Conservation (phyloP, 495 filamentous ascomycete genomes). For the Wilcoxina mikolae region DNA sequence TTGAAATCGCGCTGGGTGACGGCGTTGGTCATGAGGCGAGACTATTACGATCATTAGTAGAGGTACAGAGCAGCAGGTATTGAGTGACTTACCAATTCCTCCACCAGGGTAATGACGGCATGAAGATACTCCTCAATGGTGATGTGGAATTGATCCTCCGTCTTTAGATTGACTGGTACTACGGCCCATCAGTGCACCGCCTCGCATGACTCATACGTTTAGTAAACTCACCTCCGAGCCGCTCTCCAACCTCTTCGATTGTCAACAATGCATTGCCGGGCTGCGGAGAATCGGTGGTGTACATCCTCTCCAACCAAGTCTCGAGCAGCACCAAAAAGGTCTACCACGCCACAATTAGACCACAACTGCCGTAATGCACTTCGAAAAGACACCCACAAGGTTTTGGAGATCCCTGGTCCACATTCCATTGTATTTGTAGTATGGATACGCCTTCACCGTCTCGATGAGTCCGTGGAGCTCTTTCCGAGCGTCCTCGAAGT, state of each 20-base stretch:
- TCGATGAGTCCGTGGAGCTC: slow-evolving; percentile 46
- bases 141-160: slow-evolving; percentile 77
- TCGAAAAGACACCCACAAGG: slow-evolving; percentile 52
- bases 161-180: slow-evolving; percentile 95
- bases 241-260: slow-evolving; percentile 69
- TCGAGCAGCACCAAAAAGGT: slow-evolving; percentile 20
- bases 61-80: background rate
- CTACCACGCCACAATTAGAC: slow-evolving; percentile 23
- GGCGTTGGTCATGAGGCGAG: slow-evolving; percentile 79
- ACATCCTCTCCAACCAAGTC: slow-evolving; percentile 22
- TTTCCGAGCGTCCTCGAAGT: slow-evolving; percentile 43
- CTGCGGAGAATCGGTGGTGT: slow-evolving; percentile 11
- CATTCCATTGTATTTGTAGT: slow-evolving; percentile 84
- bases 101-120: slow-evolving; percentile 66
- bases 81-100: slow-evolving; percentile 52
- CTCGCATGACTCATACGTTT: background rate
- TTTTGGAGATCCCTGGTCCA: slow-evolving; percentile 82
- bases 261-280: slow-evolving; percentile 49
- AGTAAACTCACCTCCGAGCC: slow-evolving; percentile 47
- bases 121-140: slow-evolving; percentile 95
- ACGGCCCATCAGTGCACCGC: slow-evolving; percentile 8
- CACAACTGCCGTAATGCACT: background rate
- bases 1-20: slow-evolving; percentile 83
- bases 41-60: slow-evolving; percentile 4
- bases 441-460: slow-evolving; percentile 69